Conservation (phyloP, 2,329 filamentous ascomycete genomes). For the Fusarium clavum region DNA sequence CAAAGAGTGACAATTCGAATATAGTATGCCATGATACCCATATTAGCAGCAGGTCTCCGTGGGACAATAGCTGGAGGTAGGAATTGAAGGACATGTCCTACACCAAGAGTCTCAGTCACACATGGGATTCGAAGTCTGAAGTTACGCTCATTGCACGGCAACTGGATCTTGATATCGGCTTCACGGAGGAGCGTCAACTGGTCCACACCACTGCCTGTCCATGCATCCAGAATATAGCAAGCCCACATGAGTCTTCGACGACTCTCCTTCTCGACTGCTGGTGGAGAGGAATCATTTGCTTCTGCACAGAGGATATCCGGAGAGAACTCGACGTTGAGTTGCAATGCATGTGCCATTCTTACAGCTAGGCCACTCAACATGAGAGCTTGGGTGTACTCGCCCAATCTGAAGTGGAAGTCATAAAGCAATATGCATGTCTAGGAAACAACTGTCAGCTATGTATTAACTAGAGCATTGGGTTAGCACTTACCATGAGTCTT, state of each 20-base stretch:
- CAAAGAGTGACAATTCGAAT: slow-evolving; percentile 56
- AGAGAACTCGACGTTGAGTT: slow-evolving; percentile 54
- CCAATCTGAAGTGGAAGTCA: slow-evolving; percentile 55
- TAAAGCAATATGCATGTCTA: slow-evolving; percentile 55
- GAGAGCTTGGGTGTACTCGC: slow-evolving; percentile 55
- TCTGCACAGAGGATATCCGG: slow-evolving; percentile 55
- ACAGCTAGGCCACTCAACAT: slow-evolving; percentile 57
- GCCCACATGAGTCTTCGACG: slow-evolving; percentile 57
- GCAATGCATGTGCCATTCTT: slow-evolving; percentile 57
- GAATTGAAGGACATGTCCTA: slow-evolving; percentile 56
- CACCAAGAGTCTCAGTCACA: slow-evolving; percentile 55
- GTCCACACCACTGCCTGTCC: slow-evolving; percentile 55
- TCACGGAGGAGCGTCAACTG: slow-evolving; percentile 55
- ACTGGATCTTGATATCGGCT: slow-evolving; percentile 56
- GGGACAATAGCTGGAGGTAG: slow-evolving; percentile 55
- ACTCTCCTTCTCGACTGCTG: slow-evolving; percentile 54
- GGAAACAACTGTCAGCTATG: not conserved
- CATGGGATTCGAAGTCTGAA: slow-evolving; percentile 56
- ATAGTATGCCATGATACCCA: slow-evolving; percentile 59
- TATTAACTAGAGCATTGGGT: not conserved
- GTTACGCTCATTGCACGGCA: slow-evolving; percentile 56
- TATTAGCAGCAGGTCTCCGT: slow-evolving; percentile 54
- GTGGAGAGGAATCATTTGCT: slow-evolving; percentile 46
- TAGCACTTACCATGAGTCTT: slow-evolving; percentile 52
- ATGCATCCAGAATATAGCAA: slow-evolving; percentile 56